These are phyloP conservation scores for Hura crepitans DNA, from an alignment of 441 rosid species.

Conservation along the genomic window DNA sequence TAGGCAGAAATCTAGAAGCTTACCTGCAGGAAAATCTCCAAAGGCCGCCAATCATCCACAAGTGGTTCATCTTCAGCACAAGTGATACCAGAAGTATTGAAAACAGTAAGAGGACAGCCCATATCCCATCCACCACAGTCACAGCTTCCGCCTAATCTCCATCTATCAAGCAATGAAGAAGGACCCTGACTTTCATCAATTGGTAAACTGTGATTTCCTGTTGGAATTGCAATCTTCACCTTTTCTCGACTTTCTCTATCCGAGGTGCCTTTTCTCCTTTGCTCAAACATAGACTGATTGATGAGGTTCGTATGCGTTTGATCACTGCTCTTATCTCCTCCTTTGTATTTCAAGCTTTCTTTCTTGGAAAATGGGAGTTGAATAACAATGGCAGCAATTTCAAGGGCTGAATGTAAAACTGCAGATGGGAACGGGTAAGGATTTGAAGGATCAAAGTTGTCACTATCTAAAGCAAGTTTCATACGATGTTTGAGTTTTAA, in stretches of 20 bases:
- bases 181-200: slow-evolving; percentile 48
- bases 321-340: slow-evolving; percentile 35
- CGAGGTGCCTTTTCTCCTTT: slow-evolving; percentile 28
- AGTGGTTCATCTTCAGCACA: slow-evolving; percentile 49
- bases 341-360: slow-evolving; percentile 57
- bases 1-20: slow-evolving; percentile 19
- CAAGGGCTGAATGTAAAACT: slow-evolving; percentile 54
- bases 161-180: slow-evolving; percentile 73
- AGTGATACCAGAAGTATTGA: slow-evolving; percentile 48
- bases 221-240: slow-evolving; percentile 66
- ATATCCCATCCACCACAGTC: slow-evolving; percentile 99
- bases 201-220: slow-evolving; percentile 80
- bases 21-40: slow-evolving; percentile 72
- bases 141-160: slow-evolving; percentile 92
- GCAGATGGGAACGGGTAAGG: slow-evolving; percentile 37
- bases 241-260: slow-evolving; percentile 36
- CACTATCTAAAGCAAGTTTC: slow-evolving; percentile 32
- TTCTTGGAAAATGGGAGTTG: slow-evolving; percentile 66
- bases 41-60: slow-evolving; percentile 46
- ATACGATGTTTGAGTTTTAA: slow-evolving; percentile 37
- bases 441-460: slow-evolving; percentile 37
- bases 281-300: slow-evolving; percentile 44
- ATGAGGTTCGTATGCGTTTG: slow-evolving; percentile 42
- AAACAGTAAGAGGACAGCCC: slow-evolving; percentile 77
- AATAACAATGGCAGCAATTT: slow-evolving; percentile 67